phyloP scores from a whole-genome alignment of 192 early-diverging fungal species.

The Backusella westeae region DNA sequence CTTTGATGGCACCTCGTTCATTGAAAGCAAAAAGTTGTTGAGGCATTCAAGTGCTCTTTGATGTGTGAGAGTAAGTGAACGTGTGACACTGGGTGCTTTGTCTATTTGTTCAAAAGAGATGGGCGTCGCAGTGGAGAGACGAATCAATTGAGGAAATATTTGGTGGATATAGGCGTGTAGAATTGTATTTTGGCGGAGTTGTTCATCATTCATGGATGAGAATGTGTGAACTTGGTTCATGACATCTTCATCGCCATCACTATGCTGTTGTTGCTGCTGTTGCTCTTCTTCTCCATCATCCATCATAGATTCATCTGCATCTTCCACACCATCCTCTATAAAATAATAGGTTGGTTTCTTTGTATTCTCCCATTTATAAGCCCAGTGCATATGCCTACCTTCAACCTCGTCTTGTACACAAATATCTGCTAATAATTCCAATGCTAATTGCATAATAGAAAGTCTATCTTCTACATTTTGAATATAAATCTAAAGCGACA shows the following conservation, averaged over 20 bases:
- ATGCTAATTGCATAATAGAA: slow-evolving; percentile 64
- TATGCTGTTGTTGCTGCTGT: slow-evolving; percentile 21
- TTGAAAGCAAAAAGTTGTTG: slow-evolving; percentile 72
- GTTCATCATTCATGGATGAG: slow-evolving; percentile 27
- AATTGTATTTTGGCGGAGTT: slow-evolving; percentile 35
- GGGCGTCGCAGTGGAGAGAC: slow-evolving; percentile 46
- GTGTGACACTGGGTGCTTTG: slow-evolving; percentile 38
- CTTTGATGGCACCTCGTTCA: slow-evolving; percentile 61
- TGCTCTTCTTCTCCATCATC: slow-evolving; percentile 39
- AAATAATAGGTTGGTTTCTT: not conserved
- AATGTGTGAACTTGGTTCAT: slow-evolving; percentile 29
- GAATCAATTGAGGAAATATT: slow-evolving; percentile 49
- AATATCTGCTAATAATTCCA: slow-evolving; percentile 86
- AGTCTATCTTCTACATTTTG: slow-evolving; percentile 50
- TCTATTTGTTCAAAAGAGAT: slow-evolving; percentile 46
- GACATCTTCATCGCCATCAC: slow-evolving; percentile 26
- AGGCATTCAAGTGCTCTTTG: slow-evolving; percentile 67
- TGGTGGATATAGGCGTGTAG: slow-evolving; percentile 47
- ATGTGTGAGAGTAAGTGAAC: slow-evolving; percentile 58
- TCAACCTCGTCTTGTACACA: slow-evolving; percentile 62
- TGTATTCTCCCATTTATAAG: not conserved
- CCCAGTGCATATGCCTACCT: slow-evolving; percentile 16
- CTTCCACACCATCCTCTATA: slow-evolving; percentile 44
- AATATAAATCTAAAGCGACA: slow-evolving; percentile 31
- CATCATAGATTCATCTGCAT: slow-evolving; percentile 43